Base-by-base conservation (phyloP, 2,329 filamentous ascomycete species). In the Botrytis medusae region DNA sequence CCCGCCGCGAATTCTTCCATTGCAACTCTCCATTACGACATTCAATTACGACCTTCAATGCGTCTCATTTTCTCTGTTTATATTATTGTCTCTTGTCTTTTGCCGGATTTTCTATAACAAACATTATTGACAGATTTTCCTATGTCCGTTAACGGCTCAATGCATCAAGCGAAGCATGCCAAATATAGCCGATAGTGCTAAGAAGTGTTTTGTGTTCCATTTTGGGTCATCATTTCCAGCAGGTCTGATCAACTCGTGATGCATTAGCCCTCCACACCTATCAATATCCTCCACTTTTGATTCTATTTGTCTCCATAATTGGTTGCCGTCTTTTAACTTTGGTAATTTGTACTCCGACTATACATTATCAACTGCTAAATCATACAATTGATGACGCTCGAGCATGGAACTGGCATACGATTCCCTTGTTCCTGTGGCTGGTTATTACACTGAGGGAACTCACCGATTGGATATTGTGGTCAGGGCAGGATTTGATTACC, bases 181-280 rank as follows among this genome's bases (percentile, higher is more conserved):
- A 67, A 65, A 71, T 67, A 76, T 68, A 73, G n/a, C 71, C 69
- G 44, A 60, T 59, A 48, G 60, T 59, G 44, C 59, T 73, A 62
- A 74, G 74, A 75, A 74, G 77, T 74, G 72, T 77, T 77, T 77
- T 64, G 46, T 74, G 68, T 78, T 79, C 79, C 79, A 77, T 73
- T 79, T 80, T 74, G 75, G 79, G 79, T 76, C 77, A 80, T 78
- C 72, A 76, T 74, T 77, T 80, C 79, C 79, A 77, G 77, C 51
- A 72, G 75, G 77, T 78, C 69, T 73, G 60, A 70, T 72, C 74
- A 72, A 67, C 75, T 72, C 75, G 69, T 75, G 74, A 74, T 75
- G 65, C 78, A 71, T 77, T 80, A 80, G 79, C 76, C 76, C 78
- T 81, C 78, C 80, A 80, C 80, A 80, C 78, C 77, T 78, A 51